phyloP scores from a whole-genome alignment of 768 basidiomycete genomes.

The Lactarius trivialis region DNA sequence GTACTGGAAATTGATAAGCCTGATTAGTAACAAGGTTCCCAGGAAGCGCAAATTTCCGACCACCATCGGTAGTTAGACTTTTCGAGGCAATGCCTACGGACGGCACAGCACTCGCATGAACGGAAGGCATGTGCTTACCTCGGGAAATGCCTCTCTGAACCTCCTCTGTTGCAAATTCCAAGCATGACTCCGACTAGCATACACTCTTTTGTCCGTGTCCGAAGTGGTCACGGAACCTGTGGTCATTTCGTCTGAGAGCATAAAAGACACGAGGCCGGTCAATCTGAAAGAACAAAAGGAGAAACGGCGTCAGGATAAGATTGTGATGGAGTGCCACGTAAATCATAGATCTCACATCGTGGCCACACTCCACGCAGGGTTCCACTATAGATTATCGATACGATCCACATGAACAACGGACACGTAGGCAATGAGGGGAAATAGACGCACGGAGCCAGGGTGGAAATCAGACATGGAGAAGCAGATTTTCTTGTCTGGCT shows the following conservation, averaged over 20 bases:
- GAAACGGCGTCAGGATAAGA: slow-evolving; percentile 19
- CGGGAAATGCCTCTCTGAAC: slow-evolving; percentile 85
- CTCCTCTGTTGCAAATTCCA: slow-evolving; percentile 79
- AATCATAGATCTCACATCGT: slow-evolving; percentile 63
- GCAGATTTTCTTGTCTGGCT: slow-evolving; percentile 92
- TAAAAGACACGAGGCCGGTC: slow-evolving; percentile 90
- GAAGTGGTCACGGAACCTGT: slow-evolving; percentile 84
- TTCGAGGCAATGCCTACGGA: not conserved
- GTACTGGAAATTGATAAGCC: slow-evolving; percentile 45
- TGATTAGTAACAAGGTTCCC: slow-evolving; percentile 15
- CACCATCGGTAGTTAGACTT: slow-evolving; percentile 1
- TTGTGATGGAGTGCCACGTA: slow-evolving; percentile 1
- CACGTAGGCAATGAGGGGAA: not conserved
- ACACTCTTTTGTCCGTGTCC: slow-evolving; percentile 67
- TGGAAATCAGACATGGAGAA: slow-evolving; percentile 98
- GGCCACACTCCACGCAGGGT: slow-evolving; percentile 91
- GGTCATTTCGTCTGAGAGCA: slow-evolving; percentile 95
- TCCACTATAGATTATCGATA: slow-evolving; percentile 56
- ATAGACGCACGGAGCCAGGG: slow-evolving; percentile 66
- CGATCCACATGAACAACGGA: slow-evolving; percentile 1
- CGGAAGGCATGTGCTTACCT: slow-evolving; percentile 45
- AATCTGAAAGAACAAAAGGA: slow-evolving; percentile 43
- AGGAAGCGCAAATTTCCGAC: slow-evolving; percentile 1
- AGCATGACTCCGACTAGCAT: slow-evolving; percentile 73
- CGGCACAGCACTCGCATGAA: not conserved